Percentiles rank a stretch among this genome's conserved stretches.
Evolutionary conservation across 306 rosid species (phyloP).

Genomic region (Malus orientalis): DNA sequence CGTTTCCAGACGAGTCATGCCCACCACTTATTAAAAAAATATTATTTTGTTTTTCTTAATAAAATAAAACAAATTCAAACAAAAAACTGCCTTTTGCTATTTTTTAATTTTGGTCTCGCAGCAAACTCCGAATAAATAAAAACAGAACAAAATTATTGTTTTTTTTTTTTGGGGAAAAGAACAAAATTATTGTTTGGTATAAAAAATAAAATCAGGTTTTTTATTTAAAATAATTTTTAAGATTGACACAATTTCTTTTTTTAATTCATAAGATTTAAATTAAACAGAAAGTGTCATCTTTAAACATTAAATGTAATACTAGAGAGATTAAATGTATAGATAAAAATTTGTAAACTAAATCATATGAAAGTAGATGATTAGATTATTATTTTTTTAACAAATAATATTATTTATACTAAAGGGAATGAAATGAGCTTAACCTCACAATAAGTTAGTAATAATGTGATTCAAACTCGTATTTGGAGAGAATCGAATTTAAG

Average conservation of each 20-base stretch:
- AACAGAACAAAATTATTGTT: too few relatives aligned
- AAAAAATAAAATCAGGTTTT: not conserved
- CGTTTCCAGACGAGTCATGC: not conserved
- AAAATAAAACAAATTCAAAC: not conserved
- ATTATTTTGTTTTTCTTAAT: not conserved
- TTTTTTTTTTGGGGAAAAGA: too few relatives aligned
- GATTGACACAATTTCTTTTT: too few relatives aligned
- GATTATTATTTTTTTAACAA: too few relatives aligned
- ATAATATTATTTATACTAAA: too few relatives aligned
- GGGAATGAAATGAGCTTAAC: rapidly evolving
- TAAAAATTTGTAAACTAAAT: too few relatives aligned
- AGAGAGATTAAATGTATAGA: rapidly evolving
- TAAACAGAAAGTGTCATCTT: rapidly evolving
- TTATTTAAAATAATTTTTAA: not conserved
- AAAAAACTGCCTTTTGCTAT: not conserved
- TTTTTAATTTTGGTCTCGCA: not conserved
- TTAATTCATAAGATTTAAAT: too few relatives aligned
- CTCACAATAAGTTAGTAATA: rapidly evolving
- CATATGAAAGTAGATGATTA: rapidly evolving
- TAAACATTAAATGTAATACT: too few relatives aligned
- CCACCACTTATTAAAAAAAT: too few relatives aligned
- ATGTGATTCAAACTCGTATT: too few relatives aligned
- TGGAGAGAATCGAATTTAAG: rapidly evolving
- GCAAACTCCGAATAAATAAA: not conserved
- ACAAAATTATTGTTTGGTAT: not conserved